Base-by-base conservation (phyloP, 1,284 basidiomycete species). In the Laetiporus sulphureus region DNA sequence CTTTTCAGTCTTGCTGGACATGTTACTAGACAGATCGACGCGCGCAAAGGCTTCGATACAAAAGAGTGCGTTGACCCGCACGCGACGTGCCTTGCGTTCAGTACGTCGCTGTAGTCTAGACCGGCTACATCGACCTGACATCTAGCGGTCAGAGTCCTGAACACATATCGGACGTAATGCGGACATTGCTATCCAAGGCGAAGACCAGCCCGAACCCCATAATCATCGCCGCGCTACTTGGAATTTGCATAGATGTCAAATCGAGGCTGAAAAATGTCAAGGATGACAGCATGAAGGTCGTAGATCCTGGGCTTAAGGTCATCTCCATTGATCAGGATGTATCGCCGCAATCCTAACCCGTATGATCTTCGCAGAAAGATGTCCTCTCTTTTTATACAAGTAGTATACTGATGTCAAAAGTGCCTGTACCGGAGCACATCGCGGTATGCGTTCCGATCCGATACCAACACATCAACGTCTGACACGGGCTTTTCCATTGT, bases 11-110 rank as follows among this genome's bases (percentile, higher is more conserved):
- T 63, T 89, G 12, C 57, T 86, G 29, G 79, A 87, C 53, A 66
- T 77, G 55, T 54, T 83, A 3, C 66, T 75, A 11, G 63, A 71
- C 29, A 70, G 69, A 10, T 68, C 71, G 2, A 64, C 62, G 0
- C 66, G 68, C 5, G 69, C 72, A 2, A 90, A 86, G 57, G 56
- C 65, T 1, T 69, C 83, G 2, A 47, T 90, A 45, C 72, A 75
- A 39, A 75, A 76, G 39, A 76, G 79, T 36, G 75, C 74, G 1
- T 55, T 84, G 18, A 72, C 79, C 6, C 70, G 76, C 24, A 68
- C 72, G 1, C 71, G 86, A 36, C 69, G 83, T 24, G 78, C 81
- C 19, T 60, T 90, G 24, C 71, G 83, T 51, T 75, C 75, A 46
- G 77, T 79, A 58, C 55, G 46, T 51, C 10, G n/a, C 24, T 11